phyloP scores from a whole-genome alignment of 31 red algal species.

The Endocladia muricata region DNA sequence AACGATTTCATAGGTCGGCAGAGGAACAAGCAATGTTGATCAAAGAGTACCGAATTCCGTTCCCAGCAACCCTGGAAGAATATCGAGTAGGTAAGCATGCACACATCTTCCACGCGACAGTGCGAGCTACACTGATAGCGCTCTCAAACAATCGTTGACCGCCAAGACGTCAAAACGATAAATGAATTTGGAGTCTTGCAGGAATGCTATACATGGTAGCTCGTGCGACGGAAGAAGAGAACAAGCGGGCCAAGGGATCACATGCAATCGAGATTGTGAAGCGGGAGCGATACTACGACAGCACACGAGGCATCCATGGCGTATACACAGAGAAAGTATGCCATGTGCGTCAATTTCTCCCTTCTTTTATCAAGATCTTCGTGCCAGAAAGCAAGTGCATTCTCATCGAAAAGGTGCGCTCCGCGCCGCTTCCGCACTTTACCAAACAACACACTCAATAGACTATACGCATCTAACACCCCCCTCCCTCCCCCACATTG shows the following conservation, averaged over 20 bases:
- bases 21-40: conserved; percentile 22
- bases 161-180: too few relatives aligned
- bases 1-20: too few relatives aligned
- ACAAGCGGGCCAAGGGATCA: conserved; percentile 28
- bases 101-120: too few relatives aligned
- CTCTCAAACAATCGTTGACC: too few relatives aligned
- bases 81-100: conserved; percentile 32
- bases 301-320: conserved; percentile 59
- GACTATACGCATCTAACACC: too few relatives aligned
- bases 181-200: too few relatives aligned
- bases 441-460: background rate
- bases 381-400: conserved; percentile 33
- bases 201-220: conserved; percentile 87
- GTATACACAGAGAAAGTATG: conserved; percentile 82
- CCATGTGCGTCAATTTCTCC: conserved; percentile 49
- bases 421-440: background rate
- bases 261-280: conserved; percentile 64
- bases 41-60: conserved; percentile 56
- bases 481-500: too few relatives aligned
- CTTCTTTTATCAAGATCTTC: conserved; percentile 45
- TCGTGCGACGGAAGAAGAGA: conserved; percentile 68
- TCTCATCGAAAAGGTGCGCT: conserved; percentile 29
- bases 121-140: too few relatives aligned
- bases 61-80: conserved; percentile 39
- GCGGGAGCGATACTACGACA: conserved; percentile 59